Conservation (phyloP, 1,284 basidiomycete species). For the Xanthoconium separans region DNA sequence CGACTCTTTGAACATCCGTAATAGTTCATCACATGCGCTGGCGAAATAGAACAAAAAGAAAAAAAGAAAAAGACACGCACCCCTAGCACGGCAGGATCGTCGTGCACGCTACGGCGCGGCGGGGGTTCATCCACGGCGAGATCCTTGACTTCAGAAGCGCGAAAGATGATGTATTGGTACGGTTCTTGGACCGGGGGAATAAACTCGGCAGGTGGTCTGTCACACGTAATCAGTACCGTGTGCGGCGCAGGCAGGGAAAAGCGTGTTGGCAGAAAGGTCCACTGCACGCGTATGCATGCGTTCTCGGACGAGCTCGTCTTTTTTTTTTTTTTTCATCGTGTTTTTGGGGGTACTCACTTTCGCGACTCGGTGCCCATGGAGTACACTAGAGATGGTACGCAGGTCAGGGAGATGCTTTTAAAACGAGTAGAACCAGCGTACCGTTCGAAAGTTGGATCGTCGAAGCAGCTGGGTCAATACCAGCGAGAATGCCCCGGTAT, state of each 20-base stretch:
- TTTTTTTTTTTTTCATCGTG: constrained; percentile 52
- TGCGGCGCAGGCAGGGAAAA: not conserved
- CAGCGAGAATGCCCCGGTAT: constrained; percentile 83
- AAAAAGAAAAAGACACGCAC: constrained; percentile 44
- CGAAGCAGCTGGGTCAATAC: constrained; percentile 79
- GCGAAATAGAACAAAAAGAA: constrained; percentile 8
- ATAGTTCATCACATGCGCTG: constrained; percentile 42
- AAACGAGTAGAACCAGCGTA: constrained; percentile 29
- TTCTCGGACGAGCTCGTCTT: constrained; percentile 60
- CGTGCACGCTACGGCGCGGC: constrained; percentile 61
- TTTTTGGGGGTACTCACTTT: constrained; percentile 52
- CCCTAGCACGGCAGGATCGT: constrained; percentile 75
- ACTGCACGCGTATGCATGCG: constrained; percentile 69
- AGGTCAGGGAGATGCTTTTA: not conserved
- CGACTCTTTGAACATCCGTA: constrained; percentile 50
- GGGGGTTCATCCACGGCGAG: constrained; percentile 69
- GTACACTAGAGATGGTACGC: constrained; percentile 51
- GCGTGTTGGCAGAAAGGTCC: constrained; percentile 67
- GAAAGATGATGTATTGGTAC: constrained; percentile 81
- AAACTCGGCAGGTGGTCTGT: constrained; percentile 67
- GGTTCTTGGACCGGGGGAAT: constrained; percentile 77
- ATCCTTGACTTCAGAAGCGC: constrained; percentile 80
- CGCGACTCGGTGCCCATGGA: constrained; percentile 88
- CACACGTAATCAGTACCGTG: constrained; percentile 14
- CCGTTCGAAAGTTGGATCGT: constrained; percentile 88